Evolutionary conservation across 768 basidiomycete species (phyloP).

Genomic region (Suillus clintonianus): DNA sequence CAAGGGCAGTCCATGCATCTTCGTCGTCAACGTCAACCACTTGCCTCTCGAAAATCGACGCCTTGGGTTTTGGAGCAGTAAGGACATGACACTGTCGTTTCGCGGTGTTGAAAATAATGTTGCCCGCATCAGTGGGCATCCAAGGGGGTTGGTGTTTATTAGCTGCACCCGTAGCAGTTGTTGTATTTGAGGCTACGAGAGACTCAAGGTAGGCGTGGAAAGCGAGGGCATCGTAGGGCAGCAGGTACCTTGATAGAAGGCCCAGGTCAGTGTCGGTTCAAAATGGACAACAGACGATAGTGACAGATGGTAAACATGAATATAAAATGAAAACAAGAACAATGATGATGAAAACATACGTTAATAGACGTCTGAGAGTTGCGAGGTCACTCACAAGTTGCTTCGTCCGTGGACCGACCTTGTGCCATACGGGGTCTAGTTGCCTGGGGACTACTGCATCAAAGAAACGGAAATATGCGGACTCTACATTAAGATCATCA

Average conservation of each 20-base stretch:
- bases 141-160: conserved; percentile 79
- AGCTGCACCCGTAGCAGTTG: conserved; percentile 47
- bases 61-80: conserved; percentile 25
- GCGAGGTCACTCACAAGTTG: conserved; percentile 89
- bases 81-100: conserved; percentile 79
- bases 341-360: conserved; percentile 45
- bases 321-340: not conserved
- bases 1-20: conserved; percentile 74
- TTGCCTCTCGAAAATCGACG: conserved; percentile 17
- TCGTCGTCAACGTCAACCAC: conserved; percentile 58
- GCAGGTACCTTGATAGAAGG: conserved; percentile 59
- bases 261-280: conserved; percentile 13
- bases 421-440: conserved; percentile 95
- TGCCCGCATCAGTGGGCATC: conserved; percentile 92
- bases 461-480: conserved; percentile 92
- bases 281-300: not conserved
- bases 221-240: conserved; percentile 88
- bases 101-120: conserved; percentile 79
- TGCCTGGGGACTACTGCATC: conserved; percentile 86
- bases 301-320: not conserved
- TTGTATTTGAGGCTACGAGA: conserved; percentile 65
- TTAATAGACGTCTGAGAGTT: conserved; percentile 78
- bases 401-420: conserved; percentile 89
- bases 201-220: conserved; percentile 93
- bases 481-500: conserved; percentile 90